Evolutionary conservation across 495 filamentous ascomycete genomes (phyloP), one percentile per base, ranked within the genome.

Genomic region (Penicillium pulvis): DNA sequence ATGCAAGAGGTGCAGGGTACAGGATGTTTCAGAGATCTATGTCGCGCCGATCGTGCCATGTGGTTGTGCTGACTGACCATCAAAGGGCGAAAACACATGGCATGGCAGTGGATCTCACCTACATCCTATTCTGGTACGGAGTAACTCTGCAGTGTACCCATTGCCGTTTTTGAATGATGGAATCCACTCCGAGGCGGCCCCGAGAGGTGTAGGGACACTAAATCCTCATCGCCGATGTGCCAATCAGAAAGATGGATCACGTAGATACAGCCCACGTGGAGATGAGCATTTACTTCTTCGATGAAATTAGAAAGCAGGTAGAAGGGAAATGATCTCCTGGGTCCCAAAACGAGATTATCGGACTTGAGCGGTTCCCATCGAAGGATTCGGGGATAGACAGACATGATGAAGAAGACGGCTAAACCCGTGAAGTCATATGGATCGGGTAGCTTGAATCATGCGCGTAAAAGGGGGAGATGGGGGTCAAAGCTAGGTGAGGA

Each of bases 11-110:
- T 53, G 35, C 33, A 52, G 31, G 19, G 41, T 44, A 35, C 19
- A 35, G 51, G 51, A n/a, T 3, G 51, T 53, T 53, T 53, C 51
- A 53, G 23, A 53, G 28, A 39, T 36, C 7, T 5, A 9, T n/a
- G 50, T 36, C 24, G 39, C 14, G 51, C 17, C n/a, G 36, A 42
- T 53, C 51, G n/a, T 14, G 23, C 51, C 51, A 53, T 53, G 51
- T 53, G 51, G 51, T 53, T 41, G 8, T 28, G 4, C 16, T 52
- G 16, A 47, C 16, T 52, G 16, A 47, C 45, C 4, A 24, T 24
- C 7, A 2, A 14, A 50, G 26, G 30, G 47, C 11, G 33, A 50
- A 50, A 31, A 31, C 24, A 31, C 26, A 28, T 26, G 20, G 47
- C 26, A 28, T 26, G 20, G 47, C 30, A 26, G 26, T 47, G 20